Percentiles rank a stretch among this genome's conserved stretches.
These are phyloP conservation scores for Rosa chinensis DNA, from an alignment of 306 rosid species.

Conservation along the genomic window DNA sequence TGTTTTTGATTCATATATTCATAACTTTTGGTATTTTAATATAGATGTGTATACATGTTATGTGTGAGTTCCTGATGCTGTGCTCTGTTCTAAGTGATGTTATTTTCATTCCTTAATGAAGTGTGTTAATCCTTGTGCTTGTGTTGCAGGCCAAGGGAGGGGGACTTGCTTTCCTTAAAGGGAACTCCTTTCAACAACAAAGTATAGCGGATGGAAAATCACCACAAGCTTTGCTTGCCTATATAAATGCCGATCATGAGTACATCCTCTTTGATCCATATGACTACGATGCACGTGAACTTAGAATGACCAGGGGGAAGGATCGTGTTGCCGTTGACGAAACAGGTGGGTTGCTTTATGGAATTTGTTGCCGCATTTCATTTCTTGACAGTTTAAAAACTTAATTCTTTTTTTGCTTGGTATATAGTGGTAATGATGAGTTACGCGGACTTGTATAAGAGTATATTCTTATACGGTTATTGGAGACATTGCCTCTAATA, in stretches of 20 bases:
- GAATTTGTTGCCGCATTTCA: background rate
- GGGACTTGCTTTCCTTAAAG: conserved; percentile 64
- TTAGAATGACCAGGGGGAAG: conserved; percentile 35
- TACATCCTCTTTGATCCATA: conserved; percentile 67
- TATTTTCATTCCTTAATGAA: background rate
- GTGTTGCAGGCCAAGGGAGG: conserved; percentile 79
- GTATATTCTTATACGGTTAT: background rate
- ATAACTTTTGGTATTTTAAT: background rate
- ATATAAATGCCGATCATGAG: conserved; percentile 76
- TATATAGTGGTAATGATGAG: background rate
- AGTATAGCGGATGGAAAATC: conserved; percentile 38
- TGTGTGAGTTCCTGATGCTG: background rate
- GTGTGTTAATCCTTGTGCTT: background rate
- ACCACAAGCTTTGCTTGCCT: conserved; percentile 49
- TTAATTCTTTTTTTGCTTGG: background rate
- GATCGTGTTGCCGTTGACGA: conserved; percentile 50
- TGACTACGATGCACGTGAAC: conserved; percentile 46
- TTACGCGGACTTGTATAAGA: background rate
- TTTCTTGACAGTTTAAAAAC: background rate
- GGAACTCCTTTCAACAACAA: conserved; percentile 32
- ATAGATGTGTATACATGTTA: background rate
- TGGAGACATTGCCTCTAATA: background rate
- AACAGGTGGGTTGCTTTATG: conserved; percentile 48
- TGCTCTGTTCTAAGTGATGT: background rate
- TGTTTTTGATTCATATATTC: background rate